Evolutionary conservation across 2,329 filamentous ascomycete species (phyloP).

Genomic region (Penicillium sp.): DNA sequence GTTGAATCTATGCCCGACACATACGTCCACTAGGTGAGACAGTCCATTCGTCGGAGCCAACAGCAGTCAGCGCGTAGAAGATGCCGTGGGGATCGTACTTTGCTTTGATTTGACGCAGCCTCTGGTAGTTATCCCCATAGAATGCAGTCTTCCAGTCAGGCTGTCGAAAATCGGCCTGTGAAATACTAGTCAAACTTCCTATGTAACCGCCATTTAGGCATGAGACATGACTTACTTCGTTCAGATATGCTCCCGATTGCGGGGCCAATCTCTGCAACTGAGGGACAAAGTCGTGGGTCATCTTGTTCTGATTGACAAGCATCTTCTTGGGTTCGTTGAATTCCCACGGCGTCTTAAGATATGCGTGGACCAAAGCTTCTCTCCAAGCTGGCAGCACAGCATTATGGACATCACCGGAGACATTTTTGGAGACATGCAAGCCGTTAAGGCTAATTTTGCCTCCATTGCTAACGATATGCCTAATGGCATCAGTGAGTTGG

Average conservation of each 20-base stretch:
- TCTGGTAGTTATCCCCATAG: conserved; percentile 6
- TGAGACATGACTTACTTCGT: conserved; percentile 1
- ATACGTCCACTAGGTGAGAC: not conserved
- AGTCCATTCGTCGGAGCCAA: conserved; percentile 9
- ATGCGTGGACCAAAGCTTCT: conserved; percentile 1
- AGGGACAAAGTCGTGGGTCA: conserved; percentile 4
- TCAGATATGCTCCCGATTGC: conserved; percentile 7
- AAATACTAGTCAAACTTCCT: not conserved
- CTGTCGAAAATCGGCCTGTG: conserved; percentile 6
- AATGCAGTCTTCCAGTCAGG: conserved; percentile 5
- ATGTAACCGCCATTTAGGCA: not conserved
- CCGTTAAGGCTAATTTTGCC: conserved; percentile 2
- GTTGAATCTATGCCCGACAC: not conserved
- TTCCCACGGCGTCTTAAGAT: conserved; percentile 8
- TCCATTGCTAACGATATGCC: not conserved
- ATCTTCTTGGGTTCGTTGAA: conserved; percentile 5
- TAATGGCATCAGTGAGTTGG: conserved; percentile 2
- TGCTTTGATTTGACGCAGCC: conserved; percentile 6
- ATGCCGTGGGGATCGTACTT: conserved; percentile 8
- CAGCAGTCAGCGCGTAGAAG: conserved; percentile 9
- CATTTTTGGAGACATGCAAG: conserved; percentile 1
- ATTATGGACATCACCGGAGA: conserved; percentile 6
- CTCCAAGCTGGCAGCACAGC: conserved; percentile 5
- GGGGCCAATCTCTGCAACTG: not conserved
- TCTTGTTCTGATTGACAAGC: not conserved